Evolutionary conservation across 495 filamentous ascomycete genomes (phyloP), one percentile per base, ranked within the genome.

Genomic region (Glonium stellatum): DNA sequence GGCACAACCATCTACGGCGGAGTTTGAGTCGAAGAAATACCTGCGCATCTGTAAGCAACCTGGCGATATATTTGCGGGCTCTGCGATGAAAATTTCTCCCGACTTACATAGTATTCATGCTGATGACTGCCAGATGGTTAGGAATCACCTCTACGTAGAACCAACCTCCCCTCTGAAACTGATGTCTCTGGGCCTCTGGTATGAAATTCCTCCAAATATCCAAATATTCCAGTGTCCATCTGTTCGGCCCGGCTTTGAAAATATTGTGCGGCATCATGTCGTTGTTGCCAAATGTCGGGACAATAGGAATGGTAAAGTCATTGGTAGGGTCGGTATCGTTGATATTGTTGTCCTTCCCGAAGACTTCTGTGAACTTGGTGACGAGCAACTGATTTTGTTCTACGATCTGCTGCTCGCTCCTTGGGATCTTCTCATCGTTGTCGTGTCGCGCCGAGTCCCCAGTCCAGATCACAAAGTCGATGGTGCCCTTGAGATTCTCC

Each of bases 391-490:
- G 70, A 70, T 99, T 99, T 56, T 87, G 78, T 41, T 81, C 71
- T 2, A 92, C 69, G 13, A 99, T 84, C 70, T 97, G 86, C 11
- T 78, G 73, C 41, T 81, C 75, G 18, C 77, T 87, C 52, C 93
- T 86, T 18, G 93, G 93, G 18, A 88, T 81, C 41, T 81, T 70
- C 69, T 92, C 90, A 68, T 98, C 93, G 73, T 87, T 95, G 72
- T 97, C 93, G 71, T 98, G 93, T 60, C 95, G 84, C 34, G 90
- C 92, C 21, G 89, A 95, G 71, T 99, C 93, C 57, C 93, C 93
- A 0, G 95, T 97, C 95, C 95, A 99, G 54, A 99, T 77, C 41
- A 97, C 86, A 69, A 99, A 99, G 73, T 99, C 93, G 54, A 99
- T 80, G 11, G 84, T 71, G 74, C 89, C 89, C 68, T 83, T 87